Conservation (phyloP, 495 filamentous ascomycete genomes). For the Tuber calosporum region DNA sequence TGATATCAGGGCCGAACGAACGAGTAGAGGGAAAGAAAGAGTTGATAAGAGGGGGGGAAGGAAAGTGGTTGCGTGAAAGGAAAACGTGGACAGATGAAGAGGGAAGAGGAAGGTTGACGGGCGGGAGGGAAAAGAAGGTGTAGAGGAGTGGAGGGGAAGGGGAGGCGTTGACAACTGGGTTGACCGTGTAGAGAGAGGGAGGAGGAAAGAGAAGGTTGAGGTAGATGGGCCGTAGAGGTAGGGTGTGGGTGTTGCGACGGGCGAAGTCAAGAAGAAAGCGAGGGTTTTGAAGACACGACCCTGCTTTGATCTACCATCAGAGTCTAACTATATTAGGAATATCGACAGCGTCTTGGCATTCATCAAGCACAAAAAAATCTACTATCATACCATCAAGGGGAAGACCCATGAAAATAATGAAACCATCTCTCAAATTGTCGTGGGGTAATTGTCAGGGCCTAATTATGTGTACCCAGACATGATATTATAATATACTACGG, state of each 20-base stretch:
- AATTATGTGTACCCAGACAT: background rate
- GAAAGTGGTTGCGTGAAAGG: background rate
- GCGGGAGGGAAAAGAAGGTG: background rate
- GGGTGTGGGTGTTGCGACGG: background rate
- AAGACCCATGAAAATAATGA: background rate
- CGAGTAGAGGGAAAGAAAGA: background rate
- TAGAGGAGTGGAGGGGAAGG: conserved; percentile 4
- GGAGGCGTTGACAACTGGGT: background rate
- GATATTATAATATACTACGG: background rate
- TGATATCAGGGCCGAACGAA: background rate
- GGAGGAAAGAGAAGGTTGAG: background rate
- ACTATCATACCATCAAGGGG: background rate
- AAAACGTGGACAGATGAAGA: background rate
- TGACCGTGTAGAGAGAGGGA: background rate
- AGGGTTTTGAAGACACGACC: conserved; percentile 1
- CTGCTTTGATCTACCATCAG: background rate
- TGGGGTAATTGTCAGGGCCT: background rate
- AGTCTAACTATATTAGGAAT: background rate
- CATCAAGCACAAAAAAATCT: background rate
- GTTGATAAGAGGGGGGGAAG: background rate
- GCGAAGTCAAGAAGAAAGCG: background rate
- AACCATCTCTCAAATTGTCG: background rate
- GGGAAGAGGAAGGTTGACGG: conserved; percentile 1
- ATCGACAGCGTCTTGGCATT: background rate
- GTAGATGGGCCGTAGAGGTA: background rate